Evolutionary conservation across 179 eudicot genomes (phyloP).

Genomic region (Silene coronaria): DNA sequence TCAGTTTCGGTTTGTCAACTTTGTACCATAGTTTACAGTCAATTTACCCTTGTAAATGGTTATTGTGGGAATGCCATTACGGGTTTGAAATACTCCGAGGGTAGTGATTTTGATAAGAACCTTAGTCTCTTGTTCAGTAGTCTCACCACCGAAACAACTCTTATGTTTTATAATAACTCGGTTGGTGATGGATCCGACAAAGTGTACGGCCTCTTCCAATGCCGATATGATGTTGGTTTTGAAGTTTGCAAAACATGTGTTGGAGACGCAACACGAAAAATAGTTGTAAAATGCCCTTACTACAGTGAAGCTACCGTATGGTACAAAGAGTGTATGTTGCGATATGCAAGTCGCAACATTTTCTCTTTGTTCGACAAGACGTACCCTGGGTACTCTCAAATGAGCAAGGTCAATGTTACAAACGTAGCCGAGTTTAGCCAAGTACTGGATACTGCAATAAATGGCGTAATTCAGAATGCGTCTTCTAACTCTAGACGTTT

Average conservation of each 20-base stretch:
- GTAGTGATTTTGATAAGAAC: conserved; percentile 16
- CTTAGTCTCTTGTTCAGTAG: conserved; percentile 2
- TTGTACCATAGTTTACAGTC: too few relatives aligned
- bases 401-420: background rate
- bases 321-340: conserved; percentile 25
- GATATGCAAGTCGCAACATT: conserved; percentile 18
- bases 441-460: background rate
- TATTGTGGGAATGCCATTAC: too few relatives aligned
- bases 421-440: background rate
- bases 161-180: conserved; percentile 13
- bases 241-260: conserved; percentile 18
- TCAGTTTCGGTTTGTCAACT: too few relatives aligned
- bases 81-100: background rate
- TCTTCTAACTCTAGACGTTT: background rate
- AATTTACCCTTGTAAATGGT: too few relatives aligned
- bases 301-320: conserved; percentile 9
- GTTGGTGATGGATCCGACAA: conserved; percentile 3
- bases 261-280: background rate
- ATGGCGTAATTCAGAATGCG: conserved; percentile 14
- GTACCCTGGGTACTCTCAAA: background rate
- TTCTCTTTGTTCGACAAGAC: conserved; percentile 9
- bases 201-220: conserved; percentile 28
- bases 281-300: background rate
- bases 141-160: conserved; percentile 11
- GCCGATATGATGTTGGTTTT: conserved; percentile 11